Evolutionary conservation across 345 rosid genomes (phyloP), one percentile per base, ranked within the genome.

Genomic region (Salix udensis): DNA sequence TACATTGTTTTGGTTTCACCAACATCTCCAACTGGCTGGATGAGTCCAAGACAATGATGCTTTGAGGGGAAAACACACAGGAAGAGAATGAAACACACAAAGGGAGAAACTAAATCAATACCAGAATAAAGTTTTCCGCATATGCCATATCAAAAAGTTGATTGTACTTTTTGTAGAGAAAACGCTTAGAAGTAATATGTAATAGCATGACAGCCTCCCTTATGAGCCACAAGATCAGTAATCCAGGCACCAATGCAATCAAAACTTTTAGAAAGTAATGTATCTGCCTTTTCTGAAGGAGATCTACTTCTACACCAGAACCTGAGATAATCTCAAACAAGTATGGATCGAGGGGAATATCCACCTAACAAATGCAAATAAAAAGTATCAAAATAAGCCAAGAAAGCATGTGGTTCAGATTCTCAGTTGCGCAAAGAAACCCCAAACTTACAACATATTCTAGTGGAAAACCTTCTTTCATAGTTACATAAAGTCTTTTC

Each of bases 401-500:
- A 34, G 19, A 75, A 71, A 65, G 72, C 23, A 77, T 42, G 64
- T 24, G 50, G 72, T 67, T 78, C 79, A 39, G 36, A 68, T 68
- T 53, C 65, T 14, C 6, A 61, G 58, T 11, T 77, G 76, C 44
- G 77, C 67, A 77, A 74, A 53, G 44, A 81, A 30, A 67, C 10
- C 4, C 74, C 71, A 39, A 24, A 84, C 98, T 89, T 89, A 94
- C 98, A 76, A 90, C 77, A 87, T 90, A 94, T 89, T 94, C 98
- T 55, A 91, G 77, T 28, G 97, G 98, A 85, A 92, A 92, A 65
- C 97, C 98, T 90, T 92, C 97, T 75, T 90, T 94, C 98, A 94
- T 92, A 16, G 97, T 92, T 76, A 94, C 88, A 86, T 87, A 94
- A 76, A 91, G 78, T 82, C 91, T 86, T 82, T 94, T 94, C 79